These are phyloP conservation scores for Botryotinia calthae DNA, from an alignment of 2,329 filamentous ascomycete species.

Conservation along the genomic window DNA sequence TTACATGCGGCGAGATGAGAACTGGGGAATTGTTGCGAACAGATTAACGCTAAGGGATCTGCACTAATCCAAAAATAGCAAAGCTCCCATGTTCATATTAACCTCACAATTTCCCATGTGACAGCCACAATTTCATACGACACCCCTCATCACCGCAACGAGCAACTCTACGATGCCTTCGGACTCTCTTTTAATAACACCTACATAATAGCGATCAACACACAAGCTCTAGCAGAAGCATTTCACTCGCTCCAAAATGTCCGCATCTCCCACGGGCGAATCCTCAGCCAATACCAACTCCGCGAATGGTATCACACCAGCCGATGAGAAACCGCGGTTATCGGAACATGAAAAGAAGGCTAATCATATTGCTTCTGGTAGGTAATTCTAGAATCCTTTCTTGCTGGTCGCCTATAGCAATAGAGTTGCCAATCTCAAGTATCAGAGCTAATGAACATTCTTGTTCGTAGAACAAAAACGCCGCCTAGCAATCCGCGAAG, in stretches of 20 bases:
- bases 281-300: conserved; percentile 34
- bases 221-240: conserved; percentile 18
- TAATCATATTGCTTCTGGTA: conserved; percentile 65
- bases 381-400: not conserved
- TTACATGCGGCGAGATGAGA: not conserved
- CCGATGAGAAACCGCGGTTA: conserved; percentile 58
- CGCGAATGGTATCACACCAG: conserved; percentile 29
- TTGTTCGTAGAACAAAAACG: conserved; percentile 48
- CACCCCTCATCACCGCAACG: not conserved
- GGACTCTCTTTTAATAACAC: conserved; percentile 9
- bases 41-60: not conserved
- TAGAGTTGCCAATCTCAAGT: not conserved
- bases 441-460: not conserved
- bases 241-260: conserved; percentile 24
- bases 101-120: conserved; percentile 14
- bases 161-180: conserved; percentile 9
- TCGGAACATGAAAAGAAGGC: conserved; percentile 70
- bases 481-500: conserved; percentile 56
- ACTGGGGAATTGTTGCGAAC: not conserved
- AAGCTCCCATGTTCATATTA: not conserved
- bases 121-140: not conserved
- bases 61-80: conserved; percentile 10
- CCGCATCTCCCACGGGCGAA: conserved; percentile 31
- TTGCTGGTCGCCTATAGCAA: not conserved
- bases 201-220: conserved; percentile 8